Base-by-base conservation (phyloP, 2,329 filamentous ascomycete species). In the Venturia pyrina region DNA sequence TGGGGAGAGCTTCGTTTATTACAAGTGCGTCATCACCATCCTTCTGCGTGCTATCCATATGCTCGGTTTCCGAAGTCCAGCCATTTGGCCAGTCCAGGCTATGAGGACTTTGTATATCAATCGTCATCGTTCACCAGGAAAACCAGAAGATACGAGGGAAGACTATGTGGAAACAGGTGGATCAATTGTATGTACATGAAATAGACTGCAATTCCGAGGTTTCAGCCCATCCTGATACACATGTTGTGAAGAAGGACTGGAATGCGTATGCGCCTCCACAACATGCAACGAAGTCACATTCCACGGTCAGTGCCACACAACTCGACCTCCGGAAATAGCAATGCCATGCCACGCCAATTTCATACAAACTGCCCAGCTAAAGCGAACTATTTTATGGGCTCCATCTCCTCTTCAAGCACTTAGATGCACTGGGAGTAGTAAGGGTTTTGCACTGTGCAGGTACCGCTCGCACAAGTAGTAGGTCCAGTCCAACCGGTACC, bases 151-250 rank as follows among this genome's bases (percentile, higher is more conserved):
- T 11, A 37, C 13, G 32, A 37, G 17, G 28, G 17, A 59, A 37
- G 19, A 37, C 40, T 40, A 37, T 59, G 32, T 53, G 48, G 21
- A 53, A 53, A 53, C 48, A 24, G 32, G 28, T 59, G 21, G 32
- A 59, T 59, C 53, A 19, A 34, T 59, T 37, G 28, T 59, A 59
- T 59, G 53, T 59, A 59, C 53, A 59, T n/a, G 53, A 59, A 59
- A 10, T 37, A 59, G 17, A 59, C 37, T 34, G 19, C 32, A 59
- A 59, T 57, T 28, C 32, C 53, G 8, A 59, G 15, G 28, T 59
- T 37, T 59, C 53, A 37, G 19, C 28, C 37, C 19, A 11, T 59
- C 32, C 32, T 59, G 19, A 59, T 53, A 4, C 21, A 2, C n/a
- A 53, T 53, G 28, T 53, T 21, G 48, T 53, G 28, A 21, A 21